These are phyloP conservation scores for Naegleria gruberi DNA, from an alignment of 208 protist genomes.

Conservation along the genomic window DNA sequence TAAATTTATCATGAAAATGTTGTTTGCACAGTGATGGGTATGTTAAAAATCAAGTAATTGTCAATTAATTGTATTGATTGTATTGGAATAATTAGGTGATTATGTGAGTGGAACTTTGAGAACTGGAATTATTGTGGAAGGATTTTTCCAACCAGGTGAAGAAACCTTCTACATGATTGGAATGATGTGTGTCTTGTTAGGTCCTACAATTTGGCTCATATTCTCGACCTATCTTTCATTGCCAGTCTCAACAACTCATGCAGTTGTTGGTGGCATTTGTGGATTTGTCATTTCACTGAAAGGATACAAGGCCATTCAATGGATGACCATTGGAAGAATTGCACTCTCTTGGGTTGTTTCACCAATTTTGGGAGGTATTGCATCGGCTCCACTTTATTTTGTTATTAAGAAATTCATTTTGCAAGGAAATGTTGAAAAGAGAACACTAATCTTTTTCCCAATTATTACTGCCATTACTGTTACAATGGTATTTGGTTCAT, in stretches of 20 bases:
- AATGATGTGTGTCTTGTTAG: conserved; percentile 1
- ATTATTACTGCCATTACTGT: background rate
- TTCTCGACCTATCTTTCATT: background rate
- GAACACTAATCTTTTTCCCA: background rate
- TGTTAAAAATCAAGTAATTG: no score
- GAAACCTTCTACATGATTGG: background rate
- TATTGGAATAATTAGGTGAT: no score
- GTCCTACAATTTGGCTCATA: background rate
- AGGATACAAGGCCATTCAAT: background rate
- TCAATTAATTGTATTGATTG: no score
- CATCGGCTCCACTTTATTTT: background rate
- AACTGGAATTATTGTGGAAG: background rate
- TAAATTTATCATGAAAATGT: no score
- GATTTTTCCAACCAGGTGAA: background rate
- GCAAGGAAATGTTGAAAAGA: background rate
- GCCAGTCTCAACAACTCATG: conserved; percentile 1
- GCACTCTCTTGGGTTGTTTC: background rate
- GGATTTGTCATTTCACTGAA: background rate
- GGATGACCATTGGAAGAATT: background rate
- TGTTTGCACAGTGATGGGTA: no score
- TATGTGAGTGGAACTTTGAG: background rate
- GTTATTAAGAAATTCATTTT: background rate
- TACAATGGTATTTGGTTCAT: background rate
- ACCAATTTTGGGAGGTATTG: background rate
- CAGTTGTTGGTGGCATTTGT: background rate